Conservation (phyloP, 1,139 yeast species). For the Yamadazyma songkhlaensis region DNA sequence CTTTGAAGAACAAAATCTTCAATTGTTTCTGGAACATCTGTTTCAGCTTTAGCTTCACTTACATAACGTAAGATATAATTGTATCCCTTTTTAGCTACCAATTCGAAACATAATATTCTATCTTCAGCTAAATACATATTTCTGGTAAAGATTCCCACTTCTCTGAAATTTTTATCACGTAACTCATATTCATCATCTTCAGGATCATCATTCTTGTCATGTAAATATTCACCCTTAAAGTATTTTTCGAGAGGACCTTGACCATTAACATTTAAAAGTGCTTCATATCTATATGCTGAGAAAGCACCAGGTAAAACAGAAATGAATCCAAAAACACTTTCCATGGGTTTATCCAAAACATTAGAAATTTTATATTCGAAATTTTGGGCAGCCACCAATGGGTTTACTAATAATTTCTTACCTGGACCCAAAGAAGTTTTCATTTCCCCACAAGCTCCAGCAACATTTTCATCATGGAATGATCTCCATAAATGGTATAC, state of each 20-base stretch:
- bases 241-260: conserved; percentile 75
- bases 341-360: conserved; percentile 80
- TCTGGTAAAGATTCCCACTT: conserved; percentile 69
- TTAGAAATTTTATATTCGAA: conserved; percentile 83
- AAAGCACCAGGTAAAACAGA: conserved; percentile 85
- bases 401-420: conserved; percentile 56
- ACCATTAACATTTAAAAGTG: conserved; percentile 62
- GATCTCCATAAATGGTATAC: conserved; percentile 74
- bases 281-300: conserved; percentile 76
- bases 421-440: conserved; percentile 63
- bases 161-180: conserved; percentile 42
- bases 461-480: conserved; percentile 72
- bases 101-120: conserved; percentile 76
- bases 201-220: conserved; percentile 42
- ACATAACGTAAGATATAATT: conserved; percentile 70
- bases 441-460: conserved; percentile 89
- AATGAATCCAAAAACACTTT: conserved; percentile 78
- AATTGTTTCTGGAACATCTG: conserved; percentile 76
- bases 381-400: conserved; percentile 80
- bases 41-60: conserved; percentile 73
- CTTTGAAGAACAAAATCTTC: conserved; percentile 76
- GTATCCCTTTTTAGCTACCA: conserved; percentile 65
- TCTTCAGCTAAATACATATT: conserved; percentile 88
- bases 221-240: conserved; percentile 75
- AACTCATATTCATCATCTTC: conserved; percentile 44